Conservation (phyloP, 1,139 yeast species). For the Geotrichum europaeum region DNA sequence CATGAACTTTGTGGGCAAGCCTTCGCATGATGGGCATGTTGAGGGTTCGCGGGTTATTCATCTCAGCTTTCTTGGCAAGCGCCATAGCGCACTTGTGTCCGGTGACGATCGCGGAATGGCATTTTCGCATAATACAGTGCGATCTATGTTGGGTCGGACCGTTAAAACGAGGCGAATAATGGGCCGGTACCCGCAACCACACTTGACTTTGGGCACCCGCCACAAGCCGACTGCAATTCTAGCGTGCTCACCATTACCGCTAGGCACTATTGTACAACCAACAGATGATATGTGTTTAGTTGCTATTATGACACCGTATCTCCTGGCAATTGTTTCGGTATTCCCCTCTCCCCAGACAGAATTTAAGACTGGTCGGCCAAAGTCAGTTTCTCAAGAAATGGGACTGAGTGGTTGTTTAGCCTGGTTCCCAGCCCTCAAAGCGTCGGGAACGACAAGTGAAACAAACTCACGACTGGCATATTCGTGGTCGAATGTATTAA, state of each 20-base stretch:
- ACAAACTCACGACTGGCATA: slow-evolving; percentile 52
- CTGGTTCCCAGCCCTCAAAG: slow-evolving; percentile 52
- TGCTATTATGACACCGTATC: slow-evolving; percentile 53
- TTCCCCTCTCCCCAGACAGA: slow-evolving; percentile 50
- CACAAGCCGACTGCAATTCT: slow-evolving; percentile 35
- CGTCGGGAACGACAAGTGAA: slow-evolving; percentile 21
- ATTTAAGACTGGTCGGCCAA: slow-evolving; percentile 47
- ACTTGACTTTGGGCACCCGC: slow-evolving; percentile 3
- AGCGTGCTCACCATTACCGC: slow-evolving; percentile 46
- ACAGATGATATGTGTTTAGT: slow-evolving; percentile 55
- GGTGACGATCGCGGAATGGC: slow-evolving; percentile 57
- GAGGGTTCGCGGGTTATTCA: slow-evolving; percentile 43
- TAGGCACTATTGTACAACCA: slow-evolving; percentile 47
- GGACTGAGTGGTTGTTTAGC: slow-evolving; percentile 46
- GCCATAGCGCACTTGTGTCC: slow-evolving; percentile 54
- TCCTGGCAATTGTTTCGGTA: slow-evolving; percentile 51
- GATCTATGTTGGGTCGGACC: slow-evolving; percentile 48
- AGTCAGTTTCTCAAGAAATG: slow-evolving; percentile 31
- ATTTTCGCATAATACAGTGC: slow-evolving; percentile 53
- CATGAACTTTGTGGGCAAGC: slow-evolving; percentile 21
- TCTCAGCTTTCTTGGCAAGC: slow-evolving; percentile 49
- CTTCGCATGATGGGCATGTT: slow-evolving; percentile 48
- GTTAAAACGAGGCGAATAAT: slow-evolving; percentile 47
- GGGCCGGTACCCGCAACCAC: slow-evolving; percentile 42
- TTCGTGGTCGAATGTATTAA: slow-evolving; percentile 56